Conservation (phyloP, 2,329 filamentous ascomycete genomes). For the Colletotrichum endophyticum region DNA sequence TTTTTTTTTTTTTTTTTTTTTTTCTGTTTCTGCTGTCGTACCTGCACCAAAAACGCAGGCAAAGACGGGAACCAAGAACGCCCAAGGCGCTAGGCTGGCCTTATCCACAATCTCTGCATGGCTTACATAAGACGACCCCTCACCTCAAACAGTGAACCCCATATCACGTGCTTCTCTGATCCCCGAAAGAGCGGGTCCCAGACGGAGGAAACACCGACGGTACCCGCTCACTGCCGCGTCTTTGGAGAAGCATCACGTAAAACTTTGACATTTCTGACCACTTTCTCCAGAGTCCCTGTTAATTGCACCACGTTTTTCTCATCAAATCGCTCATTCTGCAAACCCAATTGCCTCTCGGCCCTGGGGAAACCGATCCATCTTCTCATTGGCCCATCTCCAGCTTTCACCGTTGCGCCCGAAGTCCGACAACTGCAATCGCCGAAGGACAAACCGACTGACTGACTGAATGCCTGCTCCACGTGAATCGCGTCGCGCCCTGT, state of each 20-base stretch:
- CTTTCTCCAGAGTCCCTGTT: constrained; percentile 12
- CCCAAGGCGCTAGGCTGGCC: not conserved
- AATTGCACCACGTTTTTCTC: not conserved
- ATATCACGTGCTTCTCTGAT: not conserved
- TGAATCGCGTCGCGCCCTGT: not conserved
- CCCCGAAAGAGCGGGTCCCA: not conserved
- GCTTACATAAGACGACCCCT: not conserved
- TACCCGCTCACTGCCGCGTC: not conserved
- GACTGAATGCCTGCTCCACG: not conserved
- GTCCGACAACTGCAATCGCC: not conserved
- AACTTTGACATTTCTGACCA: not conserved
- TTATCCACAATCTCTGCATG: not conserved
- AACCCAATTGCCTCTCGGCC: not conserved
- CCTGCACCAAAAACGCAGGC: not conserved
- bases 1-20: fast-evolving
- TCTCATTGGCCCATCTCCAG: not conserved
- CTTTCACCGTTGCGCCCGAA: not conserved
- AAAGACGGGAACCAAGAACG: not conserved
- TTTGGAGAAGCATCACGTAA: constrained; percentile 11
- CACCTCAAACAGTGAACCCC: not conserved
- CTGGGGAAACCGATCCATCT: not conserved
- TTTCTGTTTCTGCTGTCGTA: no score
- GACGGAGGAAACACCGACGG: not conserved
- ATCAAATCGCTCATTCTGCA: constrained; percentile 5
- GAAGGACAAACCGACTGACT: not conserved